Evolutionary conservation across 164 flowering plant species (phyloP), one percentile per base, ranked within the genome.

Genomic region (Vitis rupestris): DNA sequence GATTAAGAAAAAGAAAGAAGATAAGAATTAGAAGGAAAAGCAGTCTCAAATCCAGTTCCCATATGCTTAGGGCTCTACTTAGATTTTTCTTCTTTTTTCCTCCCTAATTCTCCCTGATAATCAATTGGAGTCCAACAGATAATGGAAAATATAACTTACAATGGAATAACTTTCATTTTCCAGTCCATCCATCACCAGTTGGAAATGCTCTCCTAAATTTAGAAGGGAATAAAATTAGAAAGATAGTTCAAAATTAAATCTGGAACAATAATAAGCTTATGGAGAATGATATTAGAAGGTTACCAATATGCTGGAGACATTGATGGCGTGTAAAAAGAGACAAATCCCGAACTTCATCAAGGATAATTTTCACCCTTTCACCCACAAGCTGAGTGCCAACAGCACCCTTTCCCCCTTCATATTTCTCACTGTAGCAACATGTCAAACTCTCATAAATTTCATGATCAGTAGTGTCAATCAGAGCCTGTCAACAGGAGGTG

Each of bases 331-430:
- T 89, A 14, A 80, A 76, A 72, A 95, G 90, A 60, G 82, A 73
- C 75, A 88, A 72, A 31, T 78, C 78, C 52, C 72, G 88, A 64
- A 90, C 88, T 87, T 95, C 99, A 75, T 91, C 91, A 59, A 95
- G 85, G 69, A 95, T 95, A 72, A 91, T 88, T 69, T 88, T 84
- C 47, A 87, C 97, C 75, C 98, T 85, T 84, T 93, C 99, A 70
- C 93, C 87, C 16, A 86, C 74, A 79, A 93, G 93, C 71, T 86
- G 94, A 56, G 93, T 87, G 56, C 89, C 94, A 74, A 87, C 88
- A 72, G 81, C 83, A 51, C 96, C 94, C 72, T 82, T 87, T 27
- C 52, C 84, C 30, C 73, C 78, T 52, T 80, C 88, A 79, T 80
- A 63, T 48, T 61, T 78, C 69, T 84, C 87, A 66, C 72, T 75